phyloP scores from a whole-genome alignment of 768 basidiomycete genomes.

The Cubamyces sp. region DNA sequence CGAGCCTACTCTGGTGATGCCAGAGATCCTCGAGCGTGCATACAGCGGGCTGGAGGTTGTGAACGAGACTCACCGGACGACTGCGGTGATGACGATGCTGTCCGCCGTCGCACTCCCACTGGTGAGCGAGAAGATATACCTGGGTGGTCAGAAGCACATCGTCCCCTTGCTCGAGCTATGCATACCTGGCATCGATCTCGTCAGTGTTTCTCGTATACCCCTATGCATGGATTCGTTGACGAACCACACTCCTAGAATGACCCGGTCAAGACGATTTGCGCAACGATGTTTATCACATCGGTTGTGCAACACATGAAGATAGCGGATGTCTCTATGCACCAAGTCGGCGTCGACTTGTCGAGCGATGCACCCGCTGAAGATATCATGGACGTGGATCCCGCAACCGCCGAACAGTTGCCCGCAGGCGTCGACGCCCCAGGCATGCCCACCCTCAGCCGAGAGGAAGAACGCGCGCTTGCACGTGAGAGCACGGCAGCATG shows the following conservation, averaged over 20 bases:
- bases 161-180: conserved; percentile 86
- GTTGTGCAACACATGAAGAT: conserved; percentile 77
- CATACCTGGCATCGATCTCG: conserved; percentile 90
- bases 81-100: conserved; percentile 85
- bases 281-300: conserved; percentile 77
- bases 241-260: conserved; percentile 58
- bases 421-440: conserved; percentile 50
- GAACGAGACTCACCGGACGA: conserved; percentile 94
- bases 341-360: conserved; percentile 57
- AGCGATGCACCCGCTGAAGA: conserved; percentile 58
- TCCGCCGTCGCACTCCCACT: conserved; percentile 77
- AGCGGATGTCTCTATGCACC: conserved; percentile 70
- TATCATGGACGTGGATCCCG: conserved; percentile 56
- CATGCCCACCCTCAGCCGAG: conserved; percentile 50
- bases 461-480: conserved; percentile 73
- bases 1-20: conserved; percentile 87
- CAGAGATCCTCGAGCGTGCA: conserved; percentile 87
- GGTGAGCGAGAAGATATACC: conserved; percentile 76
- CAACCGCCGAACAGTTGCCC: conserved; percentile 52
- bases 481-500: conserved; percentile 80
- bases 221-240: neutral
- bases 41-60: conserved; percentile 91
- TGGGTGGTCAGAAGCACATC: conserved; percentile 87
- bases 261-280: conserved; percentile 77
- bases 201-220: conserved; percentile 38